Percentiles rank a stretch among this genome's conserved stretches.
phyloP scores from a whole-genome alignment of 2,329 filamentous ascomycete genomes.

The Aspergillus phoenicis region DNA sequence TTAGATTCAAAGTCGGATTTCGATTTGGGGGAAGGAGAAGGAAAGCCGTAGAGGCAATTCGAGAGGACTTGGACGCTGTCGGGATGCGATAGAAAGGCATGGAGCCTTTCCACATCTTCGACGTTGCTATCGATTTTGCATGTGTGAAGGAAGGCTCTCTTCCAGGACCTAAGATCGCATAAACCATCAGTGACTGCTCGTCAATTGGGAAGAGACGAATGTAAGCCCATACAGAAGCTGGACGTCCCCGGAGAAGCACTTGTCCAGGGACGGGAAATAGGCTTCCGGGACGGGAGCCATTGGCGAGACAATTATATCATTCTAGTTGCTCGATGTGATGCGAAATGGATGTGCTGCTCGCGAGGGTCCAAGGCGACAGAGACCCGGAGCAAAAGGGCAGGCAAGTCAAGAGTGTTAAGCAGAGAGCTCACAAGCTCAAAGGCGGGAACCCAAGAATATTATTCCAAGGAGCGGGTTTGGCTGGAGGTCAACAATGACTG shows the following conservation, averaged over 20 bases:
- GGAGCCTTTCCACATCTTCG: constrained; percentile 60
- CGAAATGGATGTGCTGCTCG: constrained; percentile 10
- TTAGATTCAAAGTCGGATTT: constrained; percentile 77
- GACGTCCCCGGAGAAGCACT: constrained; percentile 78
- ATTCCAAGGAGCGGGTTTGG: constrained; percentile 30
- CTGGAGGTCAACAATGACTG: constrained; percentile 41
- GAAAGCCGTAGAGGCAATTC: constrained; percentile 69
- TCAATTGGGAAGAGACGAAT: background rate
- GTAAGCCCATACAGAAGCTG: constrained; percentile 67
- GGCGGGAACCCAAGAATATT: constrained; percentile 32
- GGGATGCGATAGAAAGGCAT: constrained; percentile 70
- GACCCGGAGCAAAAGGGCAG: background rate
- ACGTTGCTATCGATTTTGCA: constrained; percentile 44
- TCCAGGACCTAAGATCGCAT: constrained; percentile 59
- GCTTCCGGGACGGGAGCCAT: constrained; percentile 73
- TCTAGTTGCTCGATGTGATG: constrained; percentile 28
- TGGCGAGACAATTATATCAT: constrained; percentile 46
- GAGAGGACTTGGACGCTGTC: constrained; percentile 70
- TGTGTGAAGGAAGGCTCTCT: constrained; percentile 57
- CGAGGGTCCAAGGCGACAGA: constrained; percentile 5
- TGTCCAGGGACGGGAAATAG: constrained; percentile 83
- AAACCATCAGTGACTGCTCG: constrained; percentile 25
- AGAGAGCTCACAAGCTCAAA: constrained; percentile 24
- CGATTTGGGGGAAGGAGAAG: constrained; percentile 61
- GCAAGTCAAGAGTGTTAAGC: constrained; percentile 12